phyloP scores from a whole-genome alignment of 345 rosid species.

The Melaleuca alternifolia region DNA sequence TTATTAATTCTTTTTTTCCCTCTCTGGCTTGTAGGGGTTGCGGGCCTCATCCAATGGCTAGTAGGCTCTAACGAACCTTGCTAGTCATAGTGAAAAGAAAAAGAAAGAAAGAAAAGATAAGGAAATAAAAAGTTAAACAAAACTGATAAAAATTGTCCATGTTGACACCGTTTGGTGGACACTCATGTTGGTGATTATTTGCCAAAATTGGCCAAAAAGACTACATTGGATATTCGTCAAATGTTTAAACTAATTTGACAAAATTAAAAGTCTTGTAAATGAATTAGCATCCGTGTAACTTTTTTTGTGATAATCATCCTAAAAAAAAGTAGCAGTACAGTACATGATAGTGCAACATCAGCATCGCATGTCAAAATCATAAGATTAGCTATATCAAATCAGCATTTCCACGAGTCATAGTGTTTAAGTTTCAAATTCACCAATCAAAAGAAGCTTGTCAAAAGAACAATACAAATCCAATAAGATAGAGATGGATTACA shows the following conservation, averaged over 20 bases:
- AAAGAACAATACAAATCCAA: not conserved
- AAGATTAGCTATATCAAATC: not conserved
- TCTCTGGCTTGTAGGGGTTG: no score
- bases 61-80: no score
- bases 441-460: not conserved
- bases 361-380: not conserved
- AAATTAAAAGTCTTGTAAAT: not conserved
- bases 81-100: no score
- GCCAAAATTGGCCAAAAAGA: not conserved
- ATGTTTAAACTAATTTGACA: not conserved
- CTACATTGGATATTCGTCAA: rapidly evolving
- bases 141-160: no score
- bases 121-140: no score
- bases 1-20: no score
- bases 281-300: not conserved
- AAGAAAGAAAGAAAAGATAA: no score
- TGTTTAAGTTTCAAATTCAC: not conserved
- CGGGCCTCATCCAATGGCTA: no score
- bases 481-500: not conserved
- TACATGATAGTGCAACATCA: not conserved
- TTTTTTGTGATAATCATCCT: not conserved
- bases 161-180: no score
- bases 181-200: rapidly evolving
- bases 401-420: not conserved
- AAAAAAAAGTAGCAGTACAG: not conserved